phyloP scores from a whole-genome alignment of 306 rosid species.

The Dalbergia cochinchinensis region DNA sequence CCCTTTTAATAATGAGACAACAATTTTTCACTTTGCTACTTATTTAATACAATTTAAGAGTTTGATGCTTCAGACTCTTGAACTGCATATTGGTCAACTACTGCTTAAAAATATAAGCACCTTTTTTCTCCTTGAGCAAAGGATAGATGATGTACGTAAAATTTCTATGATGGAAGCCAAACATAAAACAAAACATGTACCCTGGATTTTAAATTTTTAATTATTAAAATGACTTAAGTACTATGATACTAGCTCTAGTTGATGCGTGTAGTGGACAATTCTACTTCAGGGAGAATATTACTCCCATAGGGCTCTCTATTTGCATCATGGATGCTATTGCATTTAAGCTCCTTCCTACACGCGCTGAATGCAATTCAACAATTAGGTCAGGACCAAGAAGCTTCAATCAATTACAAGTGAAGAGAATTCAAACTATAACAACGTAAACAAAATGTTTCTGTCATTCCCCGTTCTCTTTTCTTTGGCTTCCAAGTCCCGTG shows the following conservation, averaged over 20 bases:
- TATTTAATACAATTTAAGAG: background rate
- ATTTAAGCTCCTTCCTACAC: background rate
- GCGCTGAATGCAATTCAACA: background rate
- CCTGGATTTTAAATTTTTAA: background rate
- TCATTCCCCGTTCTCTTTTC: no score
- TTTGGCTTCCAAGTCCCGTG: background rate
- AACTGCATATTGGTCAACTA: background rate
- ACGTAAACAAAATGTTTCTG: background rate
- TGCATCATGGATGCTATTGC: background rate
- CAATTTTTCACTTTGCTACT: background rate
- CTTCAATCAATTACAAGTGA: background rate
- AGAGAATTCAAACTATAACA: background rate
- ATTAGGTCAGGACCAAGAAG: background rate
- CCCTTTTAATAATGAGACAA: no score
- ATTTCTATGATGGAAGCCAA: background rate
- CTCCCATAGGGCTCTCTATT: no score
- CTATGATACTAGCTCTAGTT: no score
- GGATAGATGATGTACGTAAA: background rate
- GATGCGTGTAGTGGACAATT: no score
- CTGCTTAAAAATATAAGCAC: background rate
- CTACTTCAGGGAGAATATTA: no score
- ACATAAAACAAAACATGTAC: no score
- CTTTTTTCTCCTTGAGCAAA: background rate
- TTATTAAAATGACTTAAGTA: background rate
- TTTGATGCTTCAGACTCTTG: constrained; percentile 9